These are phyloP conservation scores for Hypoxylon sp. DNA, from an alignment of 2,329 filamentous ascomycete species.

Conservation along the genomic window DNA sequence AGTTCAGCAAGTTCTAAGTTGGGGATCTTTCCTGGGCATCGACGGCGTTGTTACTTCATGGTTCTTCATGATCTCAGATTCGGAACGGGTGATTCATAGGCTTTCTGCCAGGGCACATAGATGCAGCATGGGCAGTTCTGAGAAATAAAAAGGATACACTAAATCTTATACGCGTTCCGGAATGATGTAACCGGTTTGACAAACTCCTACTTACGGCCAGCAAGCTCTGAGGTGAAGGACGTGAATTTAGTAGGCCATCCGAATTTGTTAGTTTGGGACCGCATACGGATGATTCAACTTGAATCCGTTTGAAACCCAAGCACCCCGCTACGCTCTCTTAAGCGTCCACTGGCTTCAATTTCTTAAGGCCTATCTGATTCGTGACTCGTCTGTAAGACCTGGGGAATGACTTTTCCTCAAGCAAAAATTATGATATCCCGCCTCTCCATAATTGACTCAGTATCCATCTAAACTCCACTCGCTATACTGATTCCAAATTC, in stretches of 20 bases:
- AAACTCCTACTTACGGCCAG: not conserved
- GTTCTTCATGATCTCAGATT: constrained; percentile 59
- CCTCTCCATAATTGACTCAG: not conserved
- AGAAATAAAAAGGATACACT: constrained; percentile 55
- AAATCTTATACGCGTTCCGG: constrained; percentile 28
- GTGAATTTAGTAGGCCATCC: not conserved
- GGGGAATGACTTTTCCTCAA: not conserved
- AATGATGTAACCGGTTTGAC: constrained; percentile 9
- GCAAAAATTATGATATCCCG: not conserved
- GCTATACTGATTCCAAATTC: not conserved
- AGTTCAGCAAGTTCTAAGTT: constrained; percentile 97
- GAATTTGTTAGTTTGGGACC: constrained; percentile 1
- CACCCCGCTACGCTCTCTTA: not conserved
- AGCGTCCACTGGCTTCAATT: not conserved
- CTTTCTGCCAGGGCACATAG: constrained; percentile 54
- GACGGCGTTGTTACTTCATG: constrained; percentile 67
- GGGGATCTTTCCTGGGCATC: constrained; percentile 65
- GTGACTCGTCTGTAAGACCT: not conserved
- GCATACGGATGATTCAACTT: not conserved
- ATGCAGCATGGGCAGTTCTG: constrained; percentile 54
- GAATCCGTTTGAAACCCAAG: not conserved
- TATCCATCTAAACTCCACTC: not conserved
- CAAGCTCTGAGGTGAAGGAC: not conserved
- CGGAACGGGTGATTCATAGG: constrained; percentile 57
- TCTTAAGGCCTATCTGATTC: not conserved